phyloP scores from a whole-genome alignment of 345 rosid genomes.

The Eucalyptus cloeziana region DNA sequence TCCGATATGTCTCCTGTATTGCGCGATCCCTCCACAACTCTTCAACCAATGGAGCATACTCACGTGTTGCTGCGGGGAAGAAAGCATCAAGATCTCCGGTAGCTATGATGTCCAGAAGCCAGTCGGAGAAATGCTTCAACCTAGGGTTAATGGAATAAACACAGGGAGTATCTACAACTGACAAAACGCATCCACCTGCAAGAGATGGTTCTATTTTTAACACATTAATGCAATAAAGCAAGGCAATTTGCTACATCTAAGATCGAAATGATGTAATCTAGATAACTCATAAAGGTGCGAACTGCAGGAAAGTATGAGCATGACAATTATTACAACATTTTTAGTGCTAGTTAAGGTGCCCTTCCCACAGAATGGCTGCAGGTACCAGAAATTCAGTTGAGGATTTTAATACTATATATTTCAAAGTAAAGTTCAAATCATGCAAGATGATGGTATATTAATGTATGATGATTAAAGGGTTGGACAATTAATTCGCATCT shows the following conservation, averaged over 20 bases:
- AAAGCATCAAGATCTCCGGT: constrained; percentile 96
- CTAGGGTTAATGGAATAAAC: constrained; percentile 78
- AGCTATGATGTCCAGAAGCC: constrained; percentile 96
- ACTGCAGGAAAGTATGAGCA: neutral
- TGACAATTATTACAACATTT: neutral
- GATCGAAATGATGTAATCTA: neutral
- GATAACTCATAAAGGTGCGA: neutral
- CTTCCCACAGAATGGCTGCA: neutral
- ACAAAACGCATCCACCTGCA: constrained; percentile 35
- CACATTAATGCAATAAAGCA: neutral
- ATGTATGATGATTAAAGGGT: neutral
- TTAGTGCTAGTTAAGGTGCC: neutral
- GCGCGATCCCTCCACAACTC: constrained; percentile 99
- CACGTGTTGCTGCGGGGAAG: constrained; percentile 99
- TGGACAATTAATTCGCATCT: neutral
- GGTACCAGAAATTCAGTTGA: neutral
- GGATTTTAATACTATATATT: neutral
- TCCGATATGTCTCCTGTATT: constrained; percentile 72
- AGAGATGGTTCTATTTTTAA: neutral
- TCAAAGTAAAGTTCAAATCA: neutral
- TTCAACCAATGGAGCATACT: constrained; percentile 94
- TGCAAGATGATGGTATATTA: neutral
- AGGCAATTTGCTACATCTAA: neutral
- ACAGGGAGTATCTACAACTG: constrained; percentile 28
- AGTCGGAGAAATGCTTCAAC: constrained; percentile 96